A percentile compares a stretch with the other conserved stretches of the same genome.
These are phyloP conservation scores for Tephrocybe sp. DNA, from an alignment of 768 basidiomycete genomes.

Conservation along the genomic window DNA sequence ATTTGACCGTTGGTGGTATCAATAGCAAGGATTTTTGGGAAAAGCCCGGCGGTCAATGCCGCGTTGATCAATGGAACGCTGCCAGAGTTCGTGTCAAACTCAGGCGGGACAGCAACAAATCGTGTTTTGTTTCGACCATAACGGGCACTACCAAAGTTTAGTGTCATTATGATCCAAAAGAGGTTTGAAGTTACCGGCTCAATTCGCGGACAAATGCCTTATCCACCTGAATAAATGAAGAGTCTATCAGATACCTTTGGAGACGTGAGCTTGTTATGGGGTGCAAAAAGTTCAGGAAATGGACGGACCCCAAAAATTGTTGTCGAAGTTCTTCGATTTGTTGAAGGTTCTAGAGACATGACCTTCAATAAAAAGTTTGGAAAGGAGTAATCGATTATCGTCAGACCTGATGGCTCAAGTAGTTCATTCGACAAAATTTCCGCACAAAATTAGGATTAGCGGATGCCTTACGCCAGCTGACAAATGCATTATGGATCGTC, in stretches of 20 bases:
- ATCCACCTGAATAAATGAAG: conserved; percentile 75
- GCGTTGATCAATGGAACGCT: conserved; percentile 72
- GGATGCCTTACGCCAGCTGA: conserved; percentile 79
- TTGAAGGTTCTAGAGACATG: conserved; percentile 66
- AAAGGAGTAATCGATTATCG: no score
- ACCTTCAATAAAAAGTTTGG: background rate
- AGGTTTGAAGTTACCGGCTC: conserved; percentile 45
- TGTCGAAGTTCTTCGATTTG: conserved; percentile 96
- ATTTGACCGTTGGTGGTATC: conserved; percentile 61
- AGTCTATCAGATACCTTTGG: conserved; percentile 81
- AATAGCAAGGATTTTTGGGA: conserved; percentile 84
- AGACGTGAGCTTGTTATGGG: background rate
- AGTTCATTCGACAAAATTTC: conserved; percentile 79
- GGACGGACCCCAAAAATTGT: conserved; percentile 70
- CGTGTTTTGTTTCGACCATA: conserved; percentile 72
- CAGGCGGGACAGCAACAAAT: conserved; percentile 72
- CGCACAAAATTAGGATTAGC: conserved; percentile 58
- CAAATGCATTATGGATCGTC: conserved; percentile 88
- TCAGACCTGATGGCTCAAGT: conserved; percentile 84
- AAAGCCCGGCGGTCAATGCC: conserved; percentile 81
- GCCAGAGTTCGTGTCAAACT: conserved; percentile 64
- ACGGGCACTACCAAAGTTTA: conserved; percentile 44
- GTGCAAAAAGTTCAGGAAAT: conserved; percentile 4
- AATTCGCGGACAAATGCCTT: conserved; percentile 65
- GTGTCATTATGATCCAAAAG: conserved; percentile 9